These are phyloP conservation scores for Blastomyces percursus DNA, from an alignment of 2,329 filamentous ascomycete species.

Conservation along the genomic window DNA sequence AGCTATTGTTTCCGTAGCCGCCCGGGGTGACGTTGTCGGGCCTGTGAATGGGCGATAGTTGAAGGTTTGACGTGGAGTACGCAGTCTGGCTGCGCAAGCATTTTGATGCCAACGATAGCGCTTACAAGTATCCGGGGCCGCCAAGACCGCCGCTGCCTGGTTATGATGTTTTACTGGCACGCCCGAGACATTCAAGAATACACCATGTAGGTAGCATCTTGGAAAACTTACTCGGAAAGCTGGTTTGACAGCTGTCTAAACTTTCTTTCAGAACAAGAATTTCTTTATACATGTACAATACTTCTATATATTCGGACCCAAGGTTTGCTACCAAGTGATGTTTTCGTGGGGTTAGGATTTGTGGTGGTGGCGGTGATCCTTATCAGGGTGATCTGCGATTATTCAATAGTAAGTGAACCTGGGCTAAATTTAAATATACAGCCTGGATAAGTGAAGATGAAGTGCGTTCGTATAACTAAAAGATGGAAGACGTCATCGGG, in stretches of 20 bases:
- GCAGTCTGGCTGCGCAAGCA: not conserved
- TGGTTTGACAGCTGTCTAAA: not conserved
- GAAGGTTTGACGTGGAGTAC: not conserved
- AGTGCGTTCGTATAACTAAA: not conserved
- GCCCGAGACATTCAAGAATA: not conserved
- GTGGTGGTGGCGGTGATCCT: no score
- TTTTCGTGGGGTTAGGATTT: not conserved
- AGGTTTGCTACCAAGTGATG: not conserved
- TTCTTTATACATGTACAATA: not conserved
- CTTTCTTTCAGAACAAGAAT: not conserved
- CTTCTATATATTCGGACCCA: not conserved
- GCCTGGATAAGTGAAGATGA: not conserved
- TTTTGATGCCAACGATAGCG: not conserved
- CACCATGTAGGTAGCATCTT: not conserved
- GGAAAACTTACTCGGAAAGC: not conserved
- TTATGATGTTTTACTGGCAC: not conserved
- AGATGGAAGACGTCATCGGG: not conserved
- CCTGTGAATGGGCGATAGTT: not conserved
- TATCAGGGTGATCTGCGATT: not conserved
- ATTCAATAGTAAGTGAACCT: not conserved
- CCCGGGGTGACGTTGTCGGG: not conserved
- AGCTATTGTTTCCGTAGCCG: not conserved
- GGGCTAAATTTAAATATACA: not conserved
- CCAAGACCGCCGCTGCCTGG: not conserved
- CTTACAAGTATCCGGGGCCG: not conserved